These are phyloP conservation scores for Pseudozyma hubeiensis DNA, from an alignment of 1,284 basidiomycete species.

Conservation along the genomic window DNA sequence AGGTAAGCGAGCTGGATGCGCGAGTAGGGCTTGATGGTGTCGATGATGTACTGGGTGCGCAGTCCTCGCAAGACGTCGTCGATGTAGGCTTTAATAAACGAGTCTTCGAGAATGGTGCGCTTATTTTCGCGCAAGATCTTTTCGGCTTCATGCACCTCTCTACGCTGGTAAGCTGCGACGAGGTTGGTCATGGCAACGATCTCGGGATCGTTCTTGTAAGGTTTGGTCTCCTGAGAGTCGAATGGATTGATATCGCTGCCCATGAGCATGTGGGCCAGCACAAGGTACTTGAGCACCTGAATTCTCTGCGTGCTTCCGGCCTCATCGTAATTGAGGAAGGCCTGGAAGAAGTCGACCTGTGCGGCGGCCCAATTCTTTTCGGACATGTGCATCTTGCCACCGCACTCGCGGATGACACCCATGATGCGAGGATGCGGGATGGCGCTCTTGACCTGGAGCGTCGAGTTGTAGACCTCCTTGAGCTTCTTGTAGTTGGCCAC, in stretches of 20 bases:
- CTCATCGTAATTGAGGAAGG: conserved; percentile 98
- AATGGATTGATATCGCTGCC: conserved; percentile 99
- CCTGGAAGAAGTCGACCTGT: conserved; percentile 97
- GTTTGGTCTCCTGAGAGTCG: conserved; percentile 99
- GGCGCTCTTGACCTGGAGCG: conserved; percentile 90
- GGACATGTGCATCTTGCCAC: conserved; percentile 99
- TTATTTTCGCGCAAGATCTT: conserved; percentile 92
- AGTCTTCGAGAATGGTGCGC: conserved; percentile 92
- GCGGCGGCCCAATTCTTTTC: conserved; percentile 97
- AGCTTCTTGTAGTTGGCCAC: conserved; percentile 93
- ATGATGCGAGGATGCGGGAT: conserved; percentile 98
- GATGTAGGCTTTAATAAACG: conserved; percentile 92
- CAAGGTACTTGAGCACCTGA: conserved; percentile 97
- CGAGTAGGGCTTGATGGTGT: conserved; percentile 96
- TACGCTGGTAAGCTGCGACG: conserved; percentile 92
- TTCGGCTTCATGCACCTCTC: conserved; percentile 95
- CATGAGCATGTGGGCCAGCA: conserved; percentile 97
- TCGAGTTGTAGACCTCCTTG: conserved; percentile 96
- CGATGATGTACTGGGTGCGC: conserved; percentile 94
- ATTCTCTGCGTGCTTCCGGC: conserved; percentile 95
- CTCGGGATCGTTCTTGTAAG: conserved; percentile 96
- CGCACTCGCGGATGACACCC: conserved; percentile 98
- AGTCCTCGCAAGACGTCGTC: conserved; percentile 92
- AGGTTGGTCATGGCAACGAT: conserved; percentile 98
- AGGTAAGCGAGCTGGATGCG: conserved; percentile 80